Evolutionary conservation across 441 rosid species (phyloP).

Genomic region (Pelargonium hybrid): DNA sequence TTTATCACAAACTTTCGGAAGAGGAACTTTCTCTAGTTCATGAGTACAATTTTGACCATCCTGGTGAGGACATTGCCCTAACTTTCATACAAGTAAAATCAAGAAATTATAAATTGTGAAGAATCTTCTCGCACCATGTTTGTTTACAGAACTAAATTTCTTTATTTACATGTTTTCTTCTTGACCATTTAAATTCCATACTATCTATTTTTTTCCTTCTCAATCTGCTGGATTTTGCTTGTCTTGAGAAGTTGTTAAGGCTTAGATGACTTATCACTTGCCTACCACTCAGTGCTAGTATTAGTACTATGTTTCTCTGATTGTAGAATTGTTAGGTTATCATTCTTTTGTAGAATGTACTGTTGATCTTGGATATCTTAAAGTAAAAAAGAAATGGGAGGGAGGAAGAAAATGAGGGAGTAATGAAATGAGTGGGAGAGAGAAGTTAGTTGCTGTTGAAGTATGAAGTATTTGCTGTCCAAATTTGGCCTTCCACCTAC

Average conservation of each 20-base stretch:
- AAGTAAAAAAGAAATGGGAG: neutral
- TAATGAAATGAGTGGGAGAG: neutral
- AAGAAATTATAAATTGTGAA: neutral
- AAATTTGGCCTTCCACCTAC: too few relatives aligned
- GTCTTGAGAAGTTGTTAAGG: neutral
- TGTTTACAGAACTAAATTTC: too few relatives aligned
- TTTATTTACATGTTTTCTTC: too few relatives aligned
- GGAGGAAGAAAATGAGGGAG: neutral
- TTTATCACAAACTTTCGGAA: slow-evolving; percentile 79
- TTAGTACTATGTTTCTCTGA: too few relatives aligned
- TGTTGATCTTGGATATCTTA: neutral
- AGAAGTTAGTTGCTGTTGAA: neutral
- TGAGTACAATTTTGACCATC: slow-evolving; percentile 99
- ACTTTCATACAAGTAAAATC: slow-evolving; percentile 5
- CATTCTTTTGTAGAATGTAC: too few relatives aligned
- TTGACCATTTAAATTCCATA: too few relatives aligned
- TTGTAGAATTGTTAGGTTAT: too few relatives aligned
- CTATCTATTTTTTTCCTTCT: neutral
- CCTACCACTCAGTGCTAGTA: neutral
- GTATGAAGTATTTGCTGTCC: too few relatives aligned
- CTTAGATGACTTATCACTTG: neutral
- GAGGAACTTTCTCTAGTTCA: slow-evolving; percentile 77
- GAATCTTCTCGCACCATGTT: neutral
- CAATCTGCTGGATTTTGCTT: neutral
- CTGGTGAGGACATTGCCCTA: slow-evolving; percentile 58